phyloP scores from a whole-genome alignment of 163 green algal species.

The Chlamydomonas reinhardtii region DNA sequence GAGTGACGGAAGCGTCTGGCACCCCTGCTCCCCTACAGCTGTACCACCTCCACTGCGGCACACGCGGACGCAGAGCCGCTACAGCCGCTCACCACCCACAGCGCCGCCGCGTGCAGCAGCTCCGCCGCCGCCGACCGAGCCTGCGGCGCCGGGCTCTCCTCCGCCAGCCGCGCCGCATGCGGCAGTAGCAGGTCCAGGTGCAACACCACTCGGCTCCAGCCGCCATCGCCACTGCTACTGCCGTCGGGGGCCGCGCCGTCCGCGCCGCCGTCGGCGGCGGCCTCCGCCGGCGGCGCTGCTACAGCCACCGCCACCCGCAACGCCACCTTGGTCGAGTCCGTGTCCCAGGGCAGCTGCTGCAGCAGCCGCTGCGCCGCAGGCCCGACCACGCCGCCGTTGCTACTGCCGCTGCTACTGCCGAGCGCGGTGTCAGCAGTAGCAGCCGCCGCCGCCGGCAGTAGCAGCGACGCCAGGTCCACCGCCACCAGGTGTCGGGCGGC shows the following conservation, averaged over 20 bases:
- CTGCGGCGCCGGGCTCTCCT: constrained; percentile 32
- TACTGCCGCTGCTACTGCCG: neutral
- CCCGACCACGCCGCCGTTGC: neutral
- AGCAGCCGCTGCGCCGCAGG: constrained; percentile 9
- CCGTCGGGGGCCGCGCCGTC: neutral
- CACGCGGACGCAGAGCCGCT: no score
- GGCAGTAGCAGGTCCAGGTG: constrained; percentile 40
- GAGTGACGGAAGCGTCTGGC: no score
- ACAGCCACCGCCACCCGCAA: constrained; percentile 23
- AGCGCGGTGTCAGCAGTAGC: no score
- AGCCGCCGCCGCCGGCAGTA: neutral
- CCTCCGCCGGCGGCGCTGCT: neutral
- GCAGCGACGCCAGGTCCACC: constrained; percentile 11
- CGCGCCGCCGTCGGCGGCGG: no score
- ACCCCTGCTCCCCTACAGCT: no score
- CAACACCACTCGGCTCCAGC: neutral
- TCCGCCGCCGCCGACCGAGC: constrained; percentile 54
- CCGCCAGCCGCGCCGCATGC: constrained; percentile 25
- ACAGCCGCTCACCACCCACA: constrained; percentile 63
- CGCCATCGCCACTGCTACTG: neutral
- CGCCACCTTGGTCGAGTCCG: neutral
- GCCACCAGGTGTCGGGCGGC: neutral
- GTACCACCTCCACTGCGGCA: no score
- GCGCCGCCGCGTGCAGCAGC: constrained; percentile 62
- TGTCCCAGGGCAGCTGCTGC: constrained; percentile 30